These are phyloP conservation scores for Yueomyces sp. DNA, from an alignment of 805 yeast genomes.

Conservation along the genomic window DNA sequence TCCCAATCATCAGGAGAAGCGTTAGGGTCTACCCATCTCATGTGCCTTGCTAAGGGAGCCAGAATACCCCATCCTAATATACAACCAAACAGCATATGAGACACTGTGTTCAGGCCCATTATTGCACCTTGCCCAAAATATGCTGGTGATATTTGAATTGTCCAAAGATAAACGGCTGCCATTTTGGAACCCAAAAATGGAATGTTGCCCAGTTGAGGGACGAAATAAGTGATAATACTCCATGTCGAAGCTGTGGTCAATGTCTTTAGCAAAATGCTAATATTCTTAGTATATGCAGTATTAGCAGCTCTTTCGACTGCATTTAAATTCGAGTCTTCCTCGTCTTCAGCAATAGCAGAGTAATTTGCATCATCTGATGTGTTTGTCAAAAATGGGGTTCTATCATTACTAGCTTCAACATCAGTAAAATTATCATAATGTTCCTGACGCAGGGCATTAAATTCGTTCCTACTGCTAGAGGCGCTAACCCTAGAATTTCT, in stretches of 20 bases:
- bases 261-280: slow-evolving; percentile 44
- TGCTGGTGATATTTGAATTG: slow-evolving; percentile 92
- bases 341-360: background rate
- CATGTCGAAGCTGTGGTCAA: slow-evolving; percentile 59
- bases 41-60: slow-evolving; percentile 61
- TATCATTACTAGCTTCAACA: background rate
- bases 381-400: background rate
- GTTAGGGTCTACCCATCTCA: slow-evolving; percentile 82
- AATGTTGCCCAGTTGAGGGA: slow-evolving; percentile 52
- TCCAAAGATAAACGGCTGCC: slow-evolving; percentile 62
- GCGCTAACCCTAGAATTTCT: slow-evolving; percentile 8
- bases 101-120: slow-evolving; percentile 88
- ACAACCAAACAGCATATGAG: slow-evolving; percentile 84
- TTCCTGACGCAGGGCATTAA: background rate
- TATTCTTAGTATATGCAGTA: slow-evolving; percentile 37
- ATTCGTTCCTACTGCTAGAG: background rate
- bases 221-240: slow-evolving; percentile 57
- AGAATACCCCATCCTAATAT: slow-evolving; percentile 83
- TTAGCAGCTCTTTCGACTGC: slow-evolving; percentile 2
- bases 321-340: too few relatives aligned
- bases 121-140: slow-evolving; percentile 95
- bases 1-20: slow-evolving; percentile 62
- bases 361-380: background rate
- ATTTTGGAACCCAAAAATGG: slow-evolving; percentile 65
- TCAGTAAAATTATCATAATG: background rate